Evolutionary conservation across 1,284 basidiomycete genomes (phyloP).

Genomic region (Cutaneotrichosporon arboriforme): DNA sequence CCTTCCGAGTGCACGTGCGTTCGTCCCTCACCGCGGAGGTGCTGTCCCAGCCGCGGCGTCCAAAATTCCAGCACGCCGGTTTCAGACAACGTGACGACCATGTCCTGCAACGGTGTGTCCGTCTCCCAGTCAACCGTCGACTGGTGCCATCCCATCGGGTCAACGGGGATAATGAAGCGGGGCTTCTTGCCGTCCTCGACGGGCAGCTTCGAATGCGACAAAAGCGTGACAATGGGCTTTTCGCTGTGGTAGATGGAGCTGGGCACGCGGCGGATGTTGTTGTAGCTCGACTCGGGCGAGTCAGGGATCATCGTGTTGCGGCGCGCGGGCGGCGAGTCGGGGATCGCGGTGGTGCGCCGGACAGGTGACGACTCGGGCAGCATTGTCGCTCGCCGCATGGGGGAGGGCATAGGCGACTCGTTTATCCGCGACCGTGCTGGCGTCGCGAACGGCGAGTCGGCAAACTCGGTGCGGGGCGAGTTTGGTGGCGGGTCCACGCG

Average conservation of each 20-base stretch:
- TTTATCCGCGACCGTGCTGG: background rate
- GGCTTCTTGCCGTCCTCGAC: slow-evolving; percentile 22
- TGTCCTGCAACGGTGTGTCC: slow-evolving; percentile 55
- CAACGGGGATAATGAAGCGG: slow-evolving; percentile 60
- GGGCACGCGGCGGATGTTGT: too few relatives aligned
- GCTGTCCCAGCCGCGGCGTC: slow-evolving; percentile 56
- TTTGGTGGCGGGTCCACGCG: slow-evolving; percentile 27
- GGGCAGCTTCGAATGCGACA: slow-evolving; percentile 36
- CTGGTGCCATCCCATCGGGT: slow-evolving; percentile 78
- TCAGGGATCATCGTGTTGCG: background rate
- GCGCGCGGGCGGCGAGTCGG: background rate
- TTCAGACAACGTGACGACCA: slow-evolving; percentile 67
- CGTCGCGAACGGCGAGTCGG: background rate
- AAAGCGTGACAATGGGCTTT: slow-evolving; percentile 26
- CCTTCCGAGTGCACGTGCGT: slow-evolving; percentile 5
- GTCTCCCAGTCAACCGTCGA: slow-evolving; percentile 49
- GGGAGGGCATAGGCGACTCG: too few relatives aligned
- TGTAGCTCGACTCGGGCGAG: background rate
- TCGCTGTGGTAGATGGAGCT: slow-evolving; percentile 18
- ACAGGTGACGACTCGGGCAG: background rate
- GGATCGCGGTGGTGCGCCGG: background rate
- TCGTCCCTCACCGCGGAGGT: slow-evolving; percentile 17
- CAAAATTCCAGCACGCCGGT: slow-evolving; percentile 75
- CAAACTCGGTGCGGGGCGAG: slow-evolving; percentile 9
- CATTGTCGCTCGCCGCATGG: background rate